These are phyloP conservation scores for Knoxdaviesia capensis DNA, from an alignment of 2,329 filamentous ascomycete genomes.

Conservation along the genomic window DNA sequence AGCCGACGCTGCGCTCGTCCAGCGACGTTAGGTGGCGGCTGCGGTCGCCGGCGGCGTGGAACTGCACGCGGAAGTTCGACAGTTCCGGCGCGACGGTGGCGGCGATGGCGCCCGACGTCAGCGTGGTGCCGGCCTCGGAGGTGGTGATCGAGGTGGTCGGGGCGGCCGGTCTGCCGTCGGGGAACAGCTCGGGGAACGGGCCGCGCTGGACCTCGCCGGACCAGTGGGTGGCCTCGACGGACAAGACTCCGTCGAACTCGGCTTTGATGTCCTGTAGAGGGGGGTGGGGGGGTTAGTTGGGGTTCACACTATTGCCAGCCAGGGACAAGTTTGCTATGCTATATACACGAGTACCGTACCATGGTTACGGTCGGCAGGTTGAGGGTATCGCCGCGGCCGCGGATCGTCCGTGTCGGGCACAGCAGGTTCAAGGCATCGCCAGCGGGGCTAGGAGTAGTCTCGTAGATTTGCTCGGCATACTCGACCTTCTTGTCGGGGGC, in stretches of 20 bases:
- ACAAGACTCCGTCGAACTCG: constrained; percentile 18
- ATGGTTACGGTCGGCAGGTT: constrained; percentile 31
- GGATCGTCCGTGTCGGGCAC: constrained; percentile 33
- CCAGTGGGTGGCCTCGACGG: constrained; percentile 19
- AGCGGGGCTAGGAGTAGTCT: constrained; percentile 21
- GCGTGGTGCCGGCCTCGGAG: constrained; percentile 14
- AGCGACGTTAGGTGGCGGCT: constrained; percentile 17
- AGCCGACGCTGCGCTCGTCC: constrained; percentile 18
- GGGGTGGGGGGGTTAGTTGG: neutral
- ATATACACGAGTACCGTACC: constrained; percentile 2
- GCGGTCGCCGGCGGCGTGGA: constrained; percentile 16
- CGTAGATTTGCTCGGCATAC: constrained; percentile 44
- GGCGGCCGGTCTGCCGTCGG: constrained; percentile 12
- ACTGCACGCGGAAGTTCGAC: constrained; percentile 18
- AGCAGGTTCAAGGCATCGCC: constrained; percentile 29
- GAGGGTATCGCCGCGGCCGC: constrained; percentile 30
- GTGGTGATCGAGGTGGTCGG: constrained; percentile 10
- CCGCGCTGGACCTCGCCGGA: constrained; percentile 15
- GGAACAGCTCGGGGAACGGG: constrained; percentile 19
- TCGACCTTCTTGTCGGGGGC: constrained; percentile 39
- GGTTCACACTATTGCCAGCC: neutral
- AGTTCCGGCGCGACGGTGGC: constrained; percentile 15
- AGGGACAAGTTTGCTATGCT: neutral
- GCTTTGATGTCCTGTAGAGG: constrained; percentile 12
- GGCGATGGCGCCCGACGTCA: constrained; percentile 15